Evolutionary conservation across 2,329 filamentous ascomycete genomes (phyloP).

Genomic region (Cordyceps fumosorosea): DNA sequence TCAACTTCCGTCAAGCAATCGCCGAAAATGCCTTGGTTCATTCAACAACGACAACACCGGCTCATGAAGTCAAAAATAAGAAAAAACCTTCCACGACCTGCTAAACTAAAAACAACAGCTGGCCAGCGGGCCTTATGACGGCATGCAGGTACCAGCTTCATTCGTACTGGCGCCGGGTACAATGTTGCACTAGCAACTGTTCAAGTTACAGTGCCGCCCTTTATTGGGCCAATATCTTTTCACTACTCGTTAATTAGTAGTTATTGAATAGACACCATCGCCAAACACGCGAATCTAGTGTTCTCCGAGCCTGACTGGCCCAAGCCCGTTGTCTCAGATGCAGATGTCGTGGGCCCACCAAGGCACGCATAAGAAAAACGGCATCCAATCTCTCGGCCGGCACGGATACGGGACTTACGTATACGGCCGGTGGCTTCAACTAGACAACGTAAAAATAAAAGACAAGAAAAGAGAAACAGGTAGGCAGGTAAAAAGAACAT

Average conservation of each 20-base stretch:
- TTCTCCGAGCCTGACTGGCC: neutral
- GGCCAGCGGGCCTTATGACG: neutral
- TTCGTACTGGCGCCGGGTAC: neutral
- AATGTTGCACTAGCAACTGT: neutral
- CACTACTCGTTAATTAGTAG: neutral
- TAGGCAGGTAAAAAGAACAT: too few relatives aligned
- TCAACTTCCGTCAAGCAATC: too few relatives aligned
- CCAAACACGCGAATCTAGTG: neutral
- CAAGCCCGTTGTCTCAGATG: too few relatives aligned
- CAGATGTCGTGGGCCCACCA: too few relatives aligned
- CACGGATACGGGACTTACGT: too few relatives aligned
- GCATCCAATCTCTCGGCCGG: too few relatives aligned
- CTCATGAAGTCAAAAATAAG: neutral
- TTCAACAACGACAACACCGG: too few relatives aligned
- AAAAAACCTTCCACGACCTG: neutral
- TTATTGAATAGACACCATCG: neutral
- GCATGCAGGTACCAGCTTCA: constrained; percentile 5
- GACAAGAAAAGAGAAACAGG: too few relatives aligned
- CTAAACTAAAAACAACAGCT: constrained; percentile 5
- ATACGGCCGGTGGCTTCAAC: too few relatives aligned
- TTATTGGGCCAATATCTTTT: neutral
- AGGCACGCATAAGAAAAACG: too few relatives aligned
- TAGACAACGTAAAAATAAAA: too few relatives aligned
- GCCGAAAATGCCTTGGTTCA: neutral
- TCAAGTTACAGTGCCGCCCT: neutral